Conservation (phyloP, 352 stramenopile species). For the Sclerospora graminicola region DNA sequence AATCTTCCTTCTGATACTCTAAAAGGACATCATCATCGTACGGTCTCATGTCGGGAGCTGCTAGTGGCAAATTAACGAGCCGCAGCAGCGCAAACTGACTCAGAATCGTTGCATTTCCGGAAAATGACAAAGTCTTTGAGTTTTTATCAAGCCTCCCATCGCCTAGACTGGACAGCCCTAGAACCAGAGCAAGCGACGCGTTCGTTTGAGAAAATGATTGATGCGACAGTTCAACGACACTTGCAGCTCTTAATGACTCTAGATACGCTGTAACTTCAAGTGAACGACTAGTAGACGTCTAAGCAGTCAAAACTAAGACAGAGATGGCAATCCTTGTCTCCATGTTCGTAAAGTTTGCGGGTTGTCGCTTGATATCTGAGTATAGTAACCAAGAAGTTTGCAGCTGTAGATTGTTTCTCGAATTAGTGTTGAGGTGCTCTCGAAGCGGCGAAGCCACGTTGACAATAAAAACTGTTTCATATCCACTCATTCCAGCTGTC, state of each 20-base stretch:
- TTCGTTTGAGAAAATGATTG: too few species aligned
- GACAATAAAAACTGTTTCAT: conserved; percentile 23
- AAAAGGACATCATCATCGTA: too few species aligned
- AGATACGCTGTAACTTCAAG: too few species aligned
- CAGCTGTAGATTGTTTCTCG: too few species aligned
- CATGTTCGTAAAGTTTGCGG: neutral
- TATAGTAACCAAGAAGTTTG: conserved; percentile 8
- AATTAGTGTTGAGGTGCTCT: too few species aligned
- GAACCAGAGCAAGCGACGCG: too few species aligned
- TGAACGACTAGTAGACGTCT: conserved; percentile 1
- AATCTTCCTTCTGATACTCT: conserved; percentile 9
- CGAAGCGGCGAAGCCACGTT: conserved; percentile 16
- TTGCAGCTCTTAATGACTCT: conserved; percentile 7
- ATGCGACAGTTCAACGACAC: conserved; percentile 11
- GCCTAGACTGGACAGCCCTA: conserved; percentile 17
- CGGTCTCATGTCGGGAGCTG: too few species aligned
- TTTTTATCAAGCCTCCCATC: conserved; percentile 1
- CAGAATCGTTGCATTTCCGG: too few species aligned
- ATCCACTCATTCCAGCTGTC: too few species aligned
- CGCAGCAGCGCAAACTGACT: too few species aligned
- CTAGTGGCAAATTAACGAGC: too few species aligned
- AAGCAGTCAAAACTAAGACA: conserved; percentile 13
- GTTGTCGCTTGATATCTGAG: conserved; percentile 2
- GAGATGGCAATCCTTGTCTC: too few species aligned
- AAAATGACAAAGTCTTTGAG: neutral